Conservation (phyloP, 495 filamentous ascomycete genomes). For the Darksidea phi region DNA sequence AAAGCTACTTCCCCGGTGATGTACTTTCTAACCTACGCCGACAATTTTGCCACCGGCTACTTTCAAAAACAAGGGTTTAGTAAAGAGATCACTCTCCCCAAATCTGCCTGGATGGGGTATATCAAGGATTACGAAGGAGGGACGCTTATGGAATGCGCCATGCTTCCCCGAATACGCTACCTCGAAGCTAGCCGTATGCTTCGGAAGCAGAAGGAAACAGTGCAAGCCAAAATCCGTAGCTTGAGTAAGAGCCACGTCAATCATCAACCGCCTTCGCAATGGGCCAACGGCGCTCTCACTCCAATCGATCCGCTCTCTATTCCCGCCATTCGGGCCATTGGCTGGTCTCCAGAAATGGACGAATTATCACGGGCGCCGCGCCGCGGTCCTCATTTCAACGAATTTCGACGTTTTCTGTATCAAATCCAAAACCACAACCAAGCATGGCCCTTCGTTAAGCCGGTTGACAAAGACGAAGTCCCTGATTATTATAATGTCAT, state of each 20-base stretch:
- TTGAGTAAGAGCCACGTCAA: slow-evolving; percentile 84
- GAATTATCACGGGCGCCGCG: slow-evolving; percentile 87
- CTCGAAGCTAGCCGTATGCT: slow-evolving; percentile 89
- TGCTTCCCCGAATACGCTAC: slow-evolving; percentile 91
- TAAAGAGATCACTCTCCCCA: slow-evolving; percentile 90
- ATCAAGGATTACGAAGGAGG: slow-evolving; percentile 99
- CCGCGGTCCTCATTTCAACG: slow-evolving; percentile 90
- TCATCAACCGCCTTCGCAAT: slow-evolving; percentile 78
- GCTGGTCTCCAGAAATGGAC: slow-evolving; percentile 95
- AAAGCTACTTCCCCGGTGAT: slow-evolving; percentile 92
- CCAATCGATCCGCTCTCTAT: slow-evolving; percentile 75
- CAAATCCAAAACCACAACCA: slow-evolving; percentile 86
- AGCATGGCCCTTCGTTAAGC: slow-evolving; percentile 86
- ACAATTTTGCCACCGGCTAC: slow-evolving; percentile 97
- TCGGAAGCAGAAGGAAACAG: slow-evolving; percentile 89
- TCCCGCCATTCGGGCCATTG: slow-evolving; percentile 75
- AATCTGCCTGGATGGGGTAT: slow-evolving; percentile 93
- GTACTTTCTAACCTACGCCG: slow-evolving; percentile 96
- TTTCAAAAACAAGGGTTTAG: slow-evolving; percentile 99
- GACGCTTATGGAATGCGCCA: slow-evolving; percentile 97
- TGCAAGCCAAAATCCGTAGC: slow-evolving; percentile 87
- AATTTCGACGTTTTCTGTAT: slow-evolving; percentile 86
- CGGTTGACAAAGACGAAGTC: slow-evolving; percentile 89
- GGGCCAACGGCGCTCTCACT: slow-evolving; percentile 60
- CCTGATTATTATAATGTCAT: slow-evolving; percentile 96